These are phyloP conservation scores for Volvox africanus DNA, from an alignment of 139 green algal genomes.

Conservation along the genomic window DNA sequence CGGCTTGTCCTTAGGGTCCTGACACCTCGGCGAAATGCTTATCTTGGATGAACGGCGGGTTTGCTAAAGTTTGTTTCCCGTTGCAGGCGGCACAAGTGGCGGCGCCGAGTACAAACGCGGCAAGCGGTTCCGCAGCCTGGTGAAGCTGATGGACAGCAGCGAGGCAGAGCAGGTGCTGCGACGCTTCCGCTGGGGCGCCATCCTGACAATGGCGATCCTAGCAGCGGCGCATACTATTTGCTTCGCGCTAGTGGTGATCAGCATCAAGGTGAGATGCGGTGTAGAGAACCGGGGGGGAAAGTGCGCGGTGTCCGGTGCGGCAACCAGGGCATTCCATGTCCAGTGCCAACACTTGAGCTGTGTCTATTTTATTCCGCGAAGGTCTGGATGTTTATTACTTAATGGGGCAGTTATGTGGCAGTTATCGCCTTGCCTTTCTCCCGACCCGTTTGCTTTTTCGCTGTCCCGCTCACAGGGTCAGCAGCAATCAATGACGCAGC, in stretches of 20 bases:
- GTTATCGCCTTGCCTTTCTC: not conserved
- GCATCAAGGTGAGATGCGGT: not conserved
- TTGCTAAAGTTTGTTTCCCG: not conserved
- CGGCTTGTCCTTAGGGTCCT: no score
- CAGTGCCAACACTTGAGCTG: no score
- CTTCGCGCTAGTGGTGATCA: slow-evolving; percentile 12
- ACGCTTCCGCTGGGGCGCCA: slow-evolving; percentile 5
- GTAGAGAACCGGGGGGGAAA: not conserved
- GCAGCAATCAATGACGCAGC: slow-evolving; percentile 5
- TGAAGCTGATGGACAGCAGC: slow-evolving; percentile 35
- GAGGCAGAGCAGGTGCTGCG: slow-evolving; percentile 5
- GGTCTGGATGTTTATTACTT: no score
- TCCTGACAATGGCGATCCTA: slow-evolving; percentile 13
- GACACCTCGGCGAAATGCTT: no score
- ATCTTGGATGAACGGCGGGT: no score
- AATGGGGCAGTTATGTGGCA: no score
- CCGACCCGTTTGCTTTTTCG: not conserved
- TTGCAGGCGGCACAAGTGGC: not conserved
- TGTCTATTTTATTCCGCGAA: no score
- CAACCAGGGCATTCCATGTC: no score
- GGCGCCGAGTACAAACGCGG: slow-evolving; percentile 48
- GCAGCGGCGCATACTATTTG: not conserved
- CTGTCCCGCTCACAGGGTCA: not conserved
- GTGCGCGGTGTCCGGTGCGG: not conserved
- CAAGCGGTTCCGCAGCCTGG: slow-evolving; percentile 53